Base-by-base conservation (phyloP, 257 asterid genomes). In the Mitragyna speciosa region DNA sequence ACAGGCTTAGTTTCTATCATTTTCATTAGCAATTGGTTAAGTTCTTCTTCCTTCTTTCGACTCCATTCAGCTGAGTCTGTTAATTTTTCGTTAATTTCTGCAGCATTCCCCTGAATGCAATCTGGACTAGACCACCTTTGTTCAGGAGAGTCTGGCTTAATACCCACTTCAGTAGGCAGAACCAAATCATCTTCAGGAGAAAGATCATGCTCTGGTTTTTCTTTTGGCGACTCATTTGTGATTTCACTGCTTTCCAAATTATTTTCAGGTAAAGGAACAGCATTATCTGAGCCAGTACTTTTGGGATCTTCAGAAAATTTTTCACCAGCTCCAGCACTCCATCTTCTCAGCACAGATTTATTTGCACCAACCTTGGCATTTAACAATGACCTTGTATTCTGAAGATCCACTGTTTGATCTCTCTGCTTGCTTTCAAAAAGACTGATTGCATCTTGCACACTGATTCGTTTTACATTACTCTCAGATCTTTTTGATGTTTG, bases 401-500 rank as follows among this genome's bases (percentile, higher is more conserved):
- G 96, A 84, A 78, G 80, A 84, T 90, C 96, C 73, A 71, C 84
- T 48, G 81, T 82, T 85, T 87, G 94, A 79, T 92, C 95, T 83
- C 64, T 93, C 85, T 96, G 99, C 89, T 94, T 96, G 84, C 90
- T 87, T 85, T 96, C 99, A 48, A 96, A 96, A 72, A 96, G 96
- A 88, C 81, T 91, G 83, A 96, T 93, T 47, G 95, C 95, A 87
- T 96, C 99, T 87, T 90, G 97, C 65, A 96, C 99, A 61, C 99
- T 96, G 90, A 96, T 94, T 82, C 97, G 89, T 80, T 82, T 80
- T 30, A 76, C 91, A 81, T 88, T 87, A 68, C 47, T 85, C 70
- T 89, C 95, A 63, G 92, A n/a, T 78, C 83, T 94, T 85, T 82
- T 92, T 41, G 87, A 77, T 28, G 87, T 72, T 83, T 89, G 91